Conservation (phyloP, 805 yeast genomes). For the Suhomyces xylopsoci region DNA sequence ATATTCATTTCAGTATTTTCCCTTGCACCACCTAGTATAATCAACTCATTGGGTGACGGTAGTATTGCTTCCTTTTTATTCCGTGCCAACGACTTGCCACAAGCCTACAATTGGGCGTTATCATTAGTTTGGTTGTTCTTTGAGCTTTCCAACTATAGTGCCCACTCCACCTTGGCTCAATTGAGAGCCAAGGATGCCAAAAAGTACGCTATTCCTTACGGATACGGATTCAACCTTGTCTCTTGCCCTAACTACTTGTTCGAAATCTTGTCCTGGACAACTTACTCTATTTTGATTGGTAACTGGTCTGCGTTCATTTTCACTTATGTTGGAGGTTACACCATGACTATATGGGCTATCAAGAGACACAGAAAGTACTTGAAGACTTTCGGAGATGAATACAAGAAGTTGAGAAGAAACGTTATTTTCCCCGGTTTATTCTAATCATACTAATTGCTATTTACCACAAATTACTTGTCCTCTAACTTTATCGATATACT, state of each 20-base stretch:
- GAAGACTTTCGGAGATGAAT: slow-evolving; percentile 69
- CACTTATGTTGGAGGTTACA: slow-evolving; percentile 64
- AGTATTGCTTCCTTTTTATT: slow-evolving; percentile 5
- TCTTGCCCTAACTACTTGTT: slow-evolving; percentile 95
- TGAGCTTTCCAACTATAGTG: slow-evolving; percentile 68
- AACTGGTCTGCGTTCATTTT: slow-evolving; percentile 78
- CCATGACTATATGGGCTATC: slow-evolving; percentile 91
- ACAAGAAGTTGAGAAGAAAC: slow-evolving; percentile 70
- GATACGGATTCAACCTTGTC: slow-evolving; percentile 76
- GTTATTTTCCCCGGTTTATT: slow-evolving; percentile 74
- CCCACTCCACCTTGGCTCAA: slow-evolving; percentile 64
- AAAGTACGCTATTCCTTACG: slow-evolving; percentile 70
- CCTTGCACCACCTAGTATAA: slow-evolving; percentile 32
- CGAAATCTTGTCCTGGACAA: slow-evolving; percentile 75
- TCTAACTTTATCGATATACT: slow-evolving; percentile 72
- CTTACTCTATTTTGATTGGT: slow-evolving; percentile 66
- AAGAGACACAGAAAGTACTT: slow-evolving; percentile 73
- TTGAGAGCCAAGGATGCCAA: slow-evolving; percentile 51
- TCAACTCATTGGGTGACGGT: slow-evolving; percentile 4
- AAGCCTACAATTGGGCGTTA: slow-evolving; percentile 27
- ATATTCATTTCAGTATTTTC: slow-evolving; percentile 47
- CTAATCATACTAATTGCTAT: slow-evolving; percentile 20
- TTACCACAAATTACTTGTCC: background rate
- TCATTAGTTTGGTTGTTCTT: slow-evolving; percentile 51
- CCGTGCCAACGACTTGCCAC: slow-evolving; percentile 34